These are phyloP conservation scores for Krasilnikovozyma curviuscula DNA, from an alignment of 768 basidiomycete species.

Conservation along the genomic window DNA sequence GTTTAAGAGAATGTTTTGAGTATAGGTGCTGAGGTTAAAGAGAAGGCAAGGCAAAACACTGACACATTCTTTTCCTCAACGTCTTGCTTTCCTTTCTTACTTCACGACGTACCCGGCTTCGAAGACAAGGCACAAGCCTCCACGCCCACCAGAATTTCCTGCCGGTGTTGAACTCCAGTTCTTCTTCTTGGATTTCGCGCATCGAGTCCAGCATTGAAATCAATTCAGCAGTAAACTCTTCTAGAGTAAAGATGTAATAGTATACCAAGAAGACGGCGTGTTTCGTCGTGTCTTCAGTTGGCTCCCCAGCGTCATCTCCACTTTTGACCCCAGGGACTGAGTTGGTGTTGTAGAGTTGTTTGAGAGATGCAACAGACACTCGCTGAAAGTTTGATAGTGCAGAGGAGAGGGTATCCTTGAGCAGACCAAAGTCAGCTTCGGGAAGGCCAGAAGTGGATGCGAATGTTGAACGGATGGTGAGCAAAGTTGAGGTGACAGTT, in stretches of 20 bases:
- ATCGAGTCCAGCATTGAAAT: constrained; percentile 66
- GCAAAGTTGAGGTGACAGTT: not conserved
- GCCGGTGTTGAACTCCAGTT: not conserved
- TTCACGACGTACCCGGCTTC: not conserved
- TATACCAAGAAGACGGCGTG: constrained; percentile 78
- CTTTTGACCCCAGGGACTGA: too few relatives aligned
- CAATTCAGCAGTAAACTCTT: constrained; percentile 78
- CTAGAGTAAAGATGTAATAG: constrained; percentile 92
- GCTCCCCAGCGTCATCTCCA: not conserved
- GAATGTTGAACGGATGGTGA: constrained; percentile 6
- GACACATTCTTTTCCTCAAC: constrained; percentile 23
- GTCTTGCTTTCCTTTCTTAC: constrained; percentile 12
- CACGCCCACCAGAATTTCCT: not conserved
- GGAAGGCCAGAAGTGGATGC: not conserved
- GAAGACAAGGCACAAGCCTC: not conserved
- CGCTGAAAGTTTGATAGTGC: constrained; percentile 2
- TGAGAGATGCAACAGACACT: constrained; percentile 3
- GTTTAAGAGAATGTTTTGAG: not conserved
- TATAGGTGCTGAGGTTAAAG: not conserved
- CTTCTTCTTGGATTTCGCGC: constrained; percentile 35
- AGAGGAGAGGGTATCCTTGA: not conserved
- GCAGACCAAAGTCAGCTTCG: not conserved
- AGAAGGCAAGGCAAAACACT: constrained; percentile 2
- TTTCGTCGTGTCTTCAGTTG: constrained; percentile 23
- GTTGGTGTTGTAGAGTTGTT: constrained; percentile 7